Base-by-base conservation (phyloP, 228 moss, liverwort and hornwort genomes). In the Sphagnum fallax region DNA sequence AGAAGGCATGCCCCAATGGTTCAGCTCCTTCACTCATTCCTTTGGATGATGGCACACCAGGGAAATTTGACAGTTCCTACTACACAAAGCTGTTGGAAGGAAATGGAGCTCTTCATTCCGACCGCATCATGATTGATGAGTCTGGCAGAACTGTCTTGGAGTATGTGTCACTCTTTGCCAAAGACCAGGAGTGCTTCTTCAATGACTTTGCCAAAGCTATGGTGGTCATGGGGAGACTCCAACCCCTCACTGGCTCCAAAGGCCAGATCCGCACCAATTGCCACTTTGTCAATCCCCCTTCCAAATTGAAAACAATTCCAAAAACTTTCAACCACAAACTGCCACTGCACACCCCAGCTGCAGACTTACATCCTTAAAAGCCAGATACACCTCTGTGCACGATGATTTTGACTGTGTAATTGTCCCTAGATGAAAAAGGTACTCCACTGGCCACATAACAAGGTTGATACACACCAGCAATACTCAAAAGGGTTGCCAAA, bases 221-320 rank as follows among this genome's bases (percentile, higher is more conserved):
- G 84, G 90, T 88, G 69, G 76, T 84, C 75, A 94, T 94, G 94
- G 91, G 89, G 5, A 89, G 76, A 50, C 77, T 81, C 55, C 72
- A 66, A 11, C 91, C 91, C 60, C 75, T 91, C 47, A 89, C 82
- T 0, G 94, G 91, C 51, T 76, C 71, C 4, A 64, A 73, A 8
- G 91, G 94, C 62, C 88, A 94, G 69, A 81, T 94, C 67, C 89
- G 94, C 47, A 83, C 75, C 66, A 69, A 69, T 32, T 94, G 94
- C 58, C 32, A 32, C 32, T 32, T 32, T 32, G 32, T 32, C 32
- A 32, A 32, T 32, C 32, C 2, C 32, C 32, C 32, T 32, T 32
- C 32, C 32, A 32, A 32, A 32, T 32, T 32, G 32, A 32, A 32
- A 32, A 32, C 32, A 32, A 32, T 32, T 32, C 32, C 32, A 32